A percentile compares a stretch with the other conserved stretches of the same genome.
Evolutionary conservation across 768 basidiomycete genomes (phyloP).

Genomic region (Postia placenta): DNA sequence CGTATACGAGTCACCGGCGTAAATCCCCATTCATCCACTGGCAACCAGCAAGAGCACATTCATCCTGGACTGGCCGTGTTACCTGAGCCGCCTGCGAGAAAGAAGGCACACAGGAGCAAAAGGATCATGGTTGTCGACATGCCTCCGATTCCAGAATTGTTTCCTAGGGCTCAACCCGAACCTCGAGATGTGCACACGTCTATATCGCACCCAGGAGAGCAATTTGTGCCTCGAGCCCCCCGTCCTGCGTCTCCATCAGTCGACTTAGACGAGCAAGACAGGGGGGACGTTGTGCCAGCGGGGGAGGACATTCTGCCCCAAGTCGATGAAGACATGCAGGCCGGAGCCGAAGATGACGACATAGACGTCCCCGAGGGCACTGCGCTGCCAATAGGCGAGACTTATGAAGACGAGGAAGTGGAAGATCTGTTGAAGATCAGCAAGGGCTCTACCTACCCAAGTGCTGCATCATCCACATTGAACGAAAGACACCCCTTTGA

Average conservation of each 20-base stretch:
- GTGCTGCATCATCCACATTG: neutral
- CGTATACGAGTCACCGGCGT: too few species aligned
- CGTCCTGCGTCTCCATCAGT: too few species aligned
- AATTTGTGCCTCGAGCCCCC: too few species aligned
- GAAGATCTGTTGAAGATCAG: constrained; percentile 5
- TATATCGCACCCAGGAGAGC: too few species aligned
- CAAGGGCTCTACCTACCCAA: neutral
- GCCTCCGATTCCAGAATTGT: neutral
- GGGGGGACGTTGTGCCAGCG: neutral
- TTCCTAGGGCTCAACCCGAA: neutral
- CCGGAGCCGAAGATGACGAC: neutral
- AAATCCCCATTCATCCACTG: too few species aligned
- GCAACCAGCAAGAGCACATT: too few species aligned
- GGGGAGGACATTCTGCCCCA: neutral
- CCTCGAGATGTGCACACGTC: too few species aligned
- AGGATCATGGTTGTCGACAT: neutral
- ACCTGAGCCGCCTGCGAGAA: neutral
- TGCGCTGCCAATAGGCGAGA: neutral
- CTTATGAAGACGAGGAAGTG: constrained; percentile 11
- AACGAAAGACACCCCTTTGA: neutral
- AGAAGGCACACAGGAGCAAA: neutral
- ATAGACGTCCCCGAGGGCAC: neutral
- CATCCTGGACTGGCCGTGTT: too few species aligned
- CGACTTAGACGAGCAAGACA: neutral
- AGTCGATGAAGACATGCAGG: neutral